Evolutionary conservation across 1,284 basidiomycete genomes (phyloP), one percentile per base, ranked within the genome.

Genomic region (Tremellales sp.): DNA sequence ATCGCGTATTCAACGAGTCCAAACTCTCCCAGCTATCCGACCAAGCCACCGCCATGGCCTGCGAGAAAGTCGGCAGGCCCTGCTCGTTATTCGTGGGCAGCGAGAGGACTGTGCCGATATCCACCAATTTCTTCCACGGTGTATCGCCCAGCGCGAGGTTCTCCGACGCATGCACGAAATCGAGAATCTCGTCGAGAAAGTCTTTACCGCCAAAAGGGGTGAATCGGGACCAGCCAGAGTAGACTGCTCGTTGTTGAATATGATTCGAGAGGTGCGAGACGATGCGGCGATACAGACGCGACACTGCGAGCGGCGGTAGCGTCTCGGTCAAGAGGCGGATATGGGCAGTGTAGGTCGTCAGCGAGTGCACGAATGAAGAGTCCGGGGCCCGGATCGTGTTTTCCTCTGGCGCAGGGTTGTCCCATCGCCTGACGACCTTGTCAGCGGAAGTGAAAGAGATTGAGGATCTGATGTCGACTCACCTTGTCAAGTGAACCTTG

Each of bases 231-330:
- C 81, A 79, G 0, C 87, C 85, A 35, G 86, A 81, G 62, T 85
- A 88, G 29, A 93, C 81, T 50, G 84, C 81, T n/a, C 87, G 82
- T 58, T 90, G 86, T 4, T 86, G 68, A 43, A 93, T 83, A 62
- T 90, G 83, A 45, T 83, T 80, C 1, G 82, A 76, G 8, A 92
- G 66, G 39, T 81, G 79, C 5, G 79, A 73, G 4, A 82, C 80
- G 45, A 85, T 79, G 33, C 79, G 79, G 32, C 87, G 78, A 63
- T 92, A 93, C 8, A 91, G 62, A 5, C 73, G 66, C 1, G 81
- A 81, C 21, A 79, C 70, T 0, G 74, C 74, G 0, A 78, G 63
- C 29, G 75, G 73, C 0, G 87, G 81, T 6, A 93, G 77, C 0
- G 76, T 78, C 13, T 73, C 71, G 3, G 79, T 75, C 31, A 92